Conservation (phyloP, 495 filamentous ascomycete species). For the Hypoxylon crocopeplum region DNA sequence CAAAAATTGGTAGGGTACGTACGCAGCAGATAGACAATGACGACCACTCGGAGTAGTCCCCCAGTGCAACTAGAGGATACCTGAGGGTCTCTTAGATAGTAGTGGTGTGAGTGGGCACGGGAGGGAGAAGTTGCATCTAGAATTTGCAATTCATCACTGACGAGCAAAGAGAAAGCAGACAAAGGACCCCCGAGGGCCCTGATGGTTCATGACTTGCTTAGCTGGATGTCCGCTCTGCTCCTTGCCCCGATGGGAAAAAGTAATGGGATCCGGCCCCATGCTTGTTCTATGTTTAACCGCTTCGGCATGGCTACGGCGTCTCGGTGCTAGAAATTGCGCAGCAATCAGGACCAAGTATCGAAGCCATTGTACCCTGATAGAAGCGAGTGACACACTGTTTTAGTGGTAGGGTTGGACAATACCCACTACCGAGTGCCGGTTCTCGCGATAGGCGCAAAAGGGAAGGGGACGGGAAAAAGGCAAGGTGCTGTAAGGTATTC, state of each 20-base stretch:
- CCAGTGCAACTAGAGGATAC: conserved; percentile 36
- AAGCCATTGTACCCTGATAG: conserved; percentile 20
- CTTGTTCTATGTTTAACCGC: conserved; percentile 34
- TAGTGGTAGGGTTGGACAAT: conserved; percentile 27
- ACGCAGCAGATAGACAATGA: conserved; percentile 34
- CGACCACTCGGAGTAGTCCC: conserved; percentile 37
- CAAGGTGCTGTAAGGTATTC: too few relatives aligned
- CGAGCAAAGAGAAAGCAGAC: conserved; percentile 2
- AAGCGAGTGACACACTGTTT: conserved; percentile 38
- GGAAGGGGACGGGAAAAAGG: conserved; percentile 5
- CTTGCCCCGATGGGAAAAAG: conserved; percentile 3
- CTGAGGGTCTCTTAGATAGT: conserved; percentile 29
- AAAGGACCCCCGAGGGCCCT: conserved; percentile 24
- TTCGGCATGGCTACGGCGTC: conserved; percentile 30
- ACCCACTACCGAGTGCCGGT: conserved; percentile 28
- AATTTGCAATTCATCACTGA: conserved; percentile 27
- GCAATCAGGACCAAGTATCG: conserved; percentile 22
- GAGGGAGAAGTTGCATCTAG: conserved; percentile 28
- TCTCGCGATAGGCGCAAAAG: conserved; percentile 25
- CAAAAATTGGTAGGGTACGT: conserved; percentile 39
- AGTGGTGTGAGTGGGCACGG: conserved; percentile 35
- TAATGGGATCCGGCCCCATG: conserved; percentile 31
- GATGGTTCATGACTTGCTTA: not conserved
- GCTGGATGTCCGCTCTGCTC: not conserved
- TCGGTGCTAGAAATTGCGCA: conserved; percentile 34